Conservation (phyloP, 2,329 filamentous ascomycete species). For the Massarina eburnea region DNA sequence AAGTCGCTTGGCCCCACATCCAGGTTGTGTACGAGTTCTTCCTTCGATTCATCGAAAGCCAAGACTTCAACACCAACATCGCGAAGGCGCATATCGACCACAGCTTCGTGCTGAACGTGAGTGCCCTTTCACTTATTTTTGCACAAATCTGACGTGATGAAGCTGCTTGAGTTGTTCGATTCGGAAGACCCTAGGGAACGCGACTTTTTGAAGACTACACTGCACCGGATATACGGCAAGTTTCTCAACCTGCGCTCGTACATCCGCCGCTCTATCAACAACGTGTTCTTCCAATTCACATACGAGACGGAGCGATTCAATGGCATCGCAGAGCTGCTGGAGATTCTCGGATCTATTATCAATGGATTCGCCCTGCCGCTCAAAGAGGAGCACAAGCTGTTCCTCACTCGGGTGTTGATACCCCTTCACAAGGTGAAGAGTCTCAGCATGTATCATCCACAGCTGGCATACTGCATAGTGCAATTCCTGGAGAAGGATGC, state of each 20-base stretch:
- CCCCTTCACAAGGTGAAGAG: slow-evolving; percentile 98
- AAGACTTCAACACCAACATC: slow-evolving; percentile 99
- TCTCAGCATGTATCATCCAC: slow-evolving; percentile 99
- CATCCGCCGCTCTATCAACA: slow-evolving; percentile 98
- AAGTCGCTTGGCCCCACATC: slow-evolving; percentile 98
- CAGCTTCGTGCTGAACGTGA: slow-evolving; percentile 83
- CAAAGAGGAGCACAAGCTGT: slow-evolving; percentile 98
- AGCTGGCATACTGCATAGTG: slow-evolving; percentile 97
- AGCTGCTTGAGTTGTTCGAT: slow-evolving; percentile 96
- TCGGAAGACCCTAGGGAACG: slow-evolving; percentile 96
- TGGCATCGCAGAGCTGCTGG: slow-evolving; percentile 91
- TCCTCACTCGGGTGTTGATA: slow-evolving; percentile 88
- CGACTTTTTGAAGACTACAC: slow-evolving; percentile 96
- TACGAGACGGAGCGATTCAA: slow-evolving; percentile 99
- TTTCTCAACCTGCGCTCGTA: slow-evolving; percentile 97
- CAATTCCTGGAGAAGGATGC: slow-evolving; percentile 98
- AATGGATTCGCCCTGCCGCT: slow-evolving; percentile 95
- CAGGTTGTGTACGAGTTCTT: slow-evolving; percentile 99
- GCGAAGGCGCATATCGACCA: slow-evolving; percentile 99
- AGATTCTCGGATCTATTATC: slow-evolving; percentile 98
- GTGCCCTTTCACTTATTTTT: slow-evolving; percentile 12
- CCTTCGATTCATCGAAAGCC: slow-evolving; percentile 96
- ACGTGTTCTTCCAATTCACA: slow-evolving; percentile 99
- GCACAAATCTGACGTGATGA: slow-evolving; percentile 17
- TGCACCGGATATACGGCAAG: slow-evolving; percentile 98